Evolutionary conservation across 108 stramenopile species (phyloP).

Genomic region (Cyclotella sp.): DNA sequence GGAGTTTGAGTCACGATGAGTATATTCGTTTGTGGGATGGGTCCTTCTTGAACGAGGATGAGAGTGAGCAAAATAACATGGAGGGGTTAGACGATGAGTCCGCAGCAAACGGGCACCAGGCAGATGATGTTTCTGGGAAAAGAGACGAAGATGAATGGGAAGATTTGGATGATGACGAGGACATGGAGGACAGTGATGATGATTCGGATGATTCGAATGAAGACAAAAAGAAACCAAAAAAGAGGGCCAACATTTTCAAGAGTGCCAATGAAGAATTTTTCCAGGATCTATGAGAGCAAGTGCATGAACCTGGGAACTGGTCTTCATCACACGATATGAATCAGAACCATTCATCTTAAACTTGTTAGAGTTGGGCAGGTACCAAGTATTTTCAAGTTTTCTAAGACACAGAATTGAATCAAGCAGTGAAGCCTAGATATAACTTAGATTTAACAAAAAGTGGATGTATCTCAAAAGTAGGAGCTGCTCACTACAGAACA

Average conservation of each 20-base stretch:
- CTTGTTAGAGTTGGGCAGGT: too few relatives aligned
- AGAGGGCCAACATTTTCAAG: slow-evolving; percentile 62
- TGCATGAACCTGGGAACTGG: too few relatives aligned
- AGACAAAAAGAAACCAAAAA: slow-evolving; percentile 35
- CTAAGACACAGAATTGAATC: too few relatives aligned
- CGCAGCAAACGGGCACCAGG: neutral
- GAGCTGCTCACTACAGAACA: too few relatives aligned
- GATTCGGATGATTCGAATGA: slow-evolving; percentile 62
- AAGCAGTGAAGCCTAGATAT: too few relatives aligned
- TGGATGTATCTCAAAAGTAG: too few relatives aligned
- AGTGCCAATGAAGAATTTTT: slow-evolving; percentile 88
- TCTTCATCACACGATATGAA: too few relatives aligned
- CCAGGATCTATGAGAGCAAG: slow-evolving; percentile 67
- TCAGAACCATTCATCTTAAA: too few relatives aligned
- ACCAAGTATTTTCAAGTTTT: too few relatives aligned
- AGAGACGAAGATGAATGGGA: slow-evolving; percentile 81
- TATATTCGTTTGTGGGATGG: slow-evolving; percentile 83
- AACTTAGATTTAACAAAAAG: too few relatives aligned
- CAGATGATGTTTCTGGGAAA: slow-evolving; percentile 2
- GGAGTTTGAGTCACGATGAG: slow-evolving; percentile 79
- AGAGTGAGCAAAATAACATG: slow-evolving; percentile 51
- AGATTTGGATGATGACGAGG: slow-evolving; percentile 66
- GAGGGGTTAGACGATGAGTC: slow-evolving; percentile 10
- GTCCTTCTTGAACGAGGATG: slow-evolving; percentile 68
- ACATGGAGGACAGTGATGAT: slow-evolving; percentile 51